Base-by-base conservation (phyloP, 2,329 filamentous ascomycete species). In the Cytospora paraplurivora region DNA sequence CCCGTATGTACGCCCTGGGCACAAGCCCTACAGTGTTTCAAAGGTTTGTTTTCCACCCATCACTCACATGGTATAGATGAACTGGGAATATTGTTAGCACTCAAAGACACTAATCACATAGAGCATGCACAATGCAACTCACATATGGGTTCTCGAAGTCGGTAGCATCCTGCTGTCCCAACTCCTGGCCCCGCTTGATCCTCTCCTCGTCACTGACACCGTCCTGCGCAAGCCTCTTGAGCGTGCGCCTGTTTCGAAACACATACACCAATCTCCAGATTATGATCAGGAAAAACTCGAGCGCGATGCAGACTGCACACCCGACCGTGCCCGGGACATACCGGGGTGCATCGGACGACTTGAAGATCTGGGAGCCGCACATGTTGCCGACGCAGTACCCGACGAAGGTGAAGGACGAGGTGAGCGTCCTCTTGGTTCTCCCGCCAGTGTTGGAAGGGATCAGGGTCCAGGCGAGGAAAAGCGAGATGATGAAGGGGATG, bases 341-440 rank as follows among this genome's bases (percentile, higher is more conserved):
- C 41, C 76, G 74, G 0, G 79, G 79, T 67, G 77, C 77, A 65
- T 81, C 79, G 27, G 71, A 71, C 5, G 72, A 68, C 55, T 75
- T 73, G 71, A 81, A 82, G 57, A 81, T 79, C 68, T 81, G 78
- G 8, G 76, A 76, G 5, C 79, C 79, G 3, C 74, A 73, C 75
- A 81, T 81, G 67, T 81, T 82, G 2, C 79, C 79, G 3, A 79
- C 76, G 59, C 79, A 81, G 67, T 81, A 82, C 1, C 73, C 78
- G 7, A 79, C 72, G 59, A 82, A 80, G 0, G 79, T 78, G 47
- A 79, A 76, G 3, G 78, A 78, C 17, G 74, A 77, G 13, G 77
- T 78, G 49, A 81, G 69, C 4, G 79, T 80, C 33, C 79, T 76
- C 67, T 81, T 81, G 0, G 79, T 81, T 8, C 78, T 73, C 8